Evolutionary conservation across 1,284 basidiomycete genomes (phyloP).

Genomic region (Apiotrichum gamsii): DNA sequence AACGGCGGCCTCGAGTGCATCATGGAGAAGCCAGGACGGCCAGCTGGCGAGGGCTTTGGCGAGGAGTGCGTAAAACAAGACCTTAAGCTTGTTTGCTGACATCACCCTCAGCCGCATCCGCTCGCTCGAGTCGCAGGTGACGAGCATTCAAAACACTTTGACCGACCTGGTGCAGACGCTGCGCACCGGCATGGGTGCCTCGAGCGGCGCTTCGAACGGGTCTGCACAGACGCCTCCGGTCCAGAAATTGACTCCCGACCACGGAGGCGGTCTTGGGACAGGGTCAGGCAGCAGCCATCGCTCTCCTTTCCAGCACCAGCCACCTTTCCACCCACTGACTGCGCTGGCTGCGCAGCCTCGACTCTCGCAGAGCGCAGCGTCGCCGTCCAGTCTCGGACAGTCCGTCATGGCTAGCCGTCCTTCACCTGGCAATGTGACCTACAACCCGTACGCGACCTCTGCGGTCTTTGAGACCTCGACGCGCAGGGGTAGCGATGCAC

Average conservation of each 20-base stretch:
- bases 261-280: too few relatives aligned
- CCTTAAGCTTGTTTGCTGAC: too few relatives aligned
- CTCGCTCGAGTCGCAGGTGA: conserved; percentile 74
- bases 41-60: conserved; percentile 53
- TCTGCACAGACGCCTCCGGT: conserved; percentile 17
- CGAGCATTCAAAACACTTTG: conserved; percentile 70
- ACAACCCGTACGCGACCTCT: conserved; percentile 7
- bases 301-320: too few relatives aligned
- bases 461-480: neutral
- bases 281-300: too few relatives aligned
- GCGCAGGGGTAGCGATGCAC: neutral
- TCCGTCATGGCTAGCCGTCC: neutral
- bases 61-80: conserved; percentile 69
- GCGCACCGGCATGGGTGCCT: conserved; percentile 24
- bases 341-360: conserved; percentile 4
- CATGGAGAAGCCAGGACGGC: conserved; percentile 83
- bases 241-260: too few relatives aligned
- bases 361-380: neutral
- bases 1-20: conserved; percentile 80
- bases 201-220: conserved; percentile 18
- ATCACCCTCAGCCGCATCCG: conserved; percentile 90
- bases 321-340: conserved; percentile 6
- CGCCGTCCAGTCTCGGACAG: too few relatives aligned
- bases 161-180: conserved; percentile 62
- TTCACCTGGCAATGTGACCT: conserved; percentile 1